Evolutionary conservation across 2,329 filamentous ascomycete species (phyloP).

Genomic region (Elsinoe batatas): DNA sequence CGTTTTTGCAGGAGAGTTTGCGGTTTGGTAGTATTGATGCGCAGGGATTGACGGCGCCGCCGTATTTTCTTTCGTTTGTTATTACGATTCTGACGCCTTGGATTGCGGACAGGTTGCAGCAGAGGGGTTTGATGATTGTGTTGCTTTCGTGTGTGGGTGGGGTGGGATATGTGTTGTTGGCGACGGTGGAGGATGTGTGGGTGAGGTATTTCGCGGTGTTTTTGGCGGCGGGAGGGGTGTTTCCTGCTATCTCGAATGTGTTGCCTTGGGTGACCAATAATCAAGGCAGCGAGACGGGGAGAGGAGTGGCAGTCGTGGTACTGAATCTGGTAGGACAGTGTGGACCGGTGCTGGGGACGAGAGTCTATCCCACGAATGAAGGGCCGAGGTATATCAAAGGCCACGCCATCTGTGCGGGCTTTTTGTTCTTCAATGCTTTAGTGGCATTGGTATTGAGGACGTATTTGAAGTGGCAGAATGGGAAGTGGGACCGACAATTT

Average conservation of each 20-base stretch:
- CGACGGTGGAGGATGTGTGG: conserved; percentile 42
- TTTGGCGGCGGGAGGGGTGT: conserved; percentile 21
- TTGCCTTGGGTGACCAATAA: conserved; percentile 21
- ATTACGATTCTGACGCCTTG: conserved; percentile 50
- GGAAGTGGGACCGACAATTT: conserved; percentile 43
- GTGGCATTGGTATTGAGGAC: conserved; percentile 45
- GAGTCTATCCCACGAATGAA: conserved; percentile 44
- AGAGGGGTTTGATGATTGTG: conserved; percentile 53
- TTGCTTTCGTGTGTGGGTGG: conserved; percentile 48
- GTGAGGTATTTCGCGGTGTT: conserved; percentile 37
- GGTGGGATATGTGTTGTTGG: conserved; percentile 56
- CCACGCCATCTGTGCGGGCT: conserved; percentile 48
- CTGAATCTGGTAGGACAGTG: conserved; percentile 68
- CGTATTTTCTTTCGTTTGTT: conserved; percentile 58
- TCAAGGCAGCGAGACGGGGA: conserved; percentile 19
- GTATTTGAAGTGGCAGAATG: conserved; percentile 50
- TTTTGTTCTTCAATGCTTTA: conserved; percentile 49
- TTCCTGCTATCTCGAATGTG: conserved; percentile 21
- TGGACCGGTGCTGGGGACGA: conserved; percentile 53
- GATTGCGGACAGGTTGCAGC: conserved; percentile 55
- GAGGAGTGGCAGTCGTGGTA: conserved; percentile 17
- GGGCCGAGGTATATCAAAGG: conserved; percentile 43
- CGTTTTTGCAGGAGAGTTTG: conserved; percentile 42
- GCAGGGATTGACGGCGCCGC: conserved; percentile 62
- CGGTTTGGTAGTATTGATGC: conserved; percentile 57